Percentiles rank a stretch among this genome's conserved stretches.
phyloP scores from a whole-genome alignment of 352 stramenopile species.

The Phytophthora hybrid region DNA sequence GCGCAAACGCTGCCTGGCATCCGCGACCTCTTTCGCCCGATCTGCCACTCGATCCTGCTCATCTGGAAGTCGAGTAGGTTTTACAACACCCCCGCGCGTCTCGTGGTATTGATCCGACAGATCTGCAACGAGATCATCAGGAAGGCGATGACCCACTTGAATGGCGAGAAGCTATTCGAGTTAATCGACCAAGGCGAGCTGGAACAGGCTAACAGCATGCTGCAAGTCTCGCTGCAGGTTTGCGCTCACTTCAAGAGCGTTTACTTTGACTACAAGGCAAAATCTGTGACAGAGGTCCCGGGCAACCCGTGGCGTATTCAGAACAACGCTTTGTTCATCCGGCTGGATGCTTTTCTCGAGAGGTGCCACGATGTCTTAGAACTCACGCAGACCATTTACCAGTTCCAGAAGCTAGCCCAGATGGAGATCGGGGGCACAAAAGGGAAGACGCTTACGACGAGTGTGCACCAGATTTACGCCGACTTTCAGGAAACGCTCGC shows the following conservation, averaged over 20 bases:
- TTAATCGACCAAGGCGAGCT: constrained; percentile 81
- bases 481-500: constrained; percentile 88
- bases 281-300: constrained; percentile 79
- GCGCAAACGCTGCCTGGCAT: constrained; percentile 59
- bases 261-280: constrained; percentile 94
- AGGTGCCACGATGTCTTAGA: constrained; percentile 93
- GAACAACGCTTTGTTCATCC: constrained; percentile 93
- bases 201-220: constrained; percentile 75
- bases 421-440: constrained; percentile 95
- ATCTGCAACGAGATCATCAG: constrained; percentile 92
- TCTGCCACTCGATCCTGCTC: constrained; percentile 89
- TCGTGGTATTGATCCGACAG: constrained; percentile 90
- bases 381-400: constrained; percentile 89
- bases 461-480: constrained; percentile 87
- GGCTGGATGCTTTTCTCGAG: constrained; percentile 92
- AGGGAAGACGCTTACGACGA: constrained; percentile 92
- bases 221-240: constrained; percentile 78
- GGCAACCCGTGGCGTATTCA: constrained; percentile 92
- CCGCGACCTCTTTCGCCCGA: constrained; percentile 82
- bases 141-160: constrained; percentile 76
- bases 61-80: constrained; percentile 93
- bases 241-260: constrained; percentile 92
- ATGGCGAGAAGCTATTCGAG: constrained; percentile 82
- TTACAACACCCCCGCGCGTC: constrained; percentile 90
- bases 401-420: constrained; percentile 88